Percentiles rank a stretch among this genome's conserved stretches.
Conservation (phyloP, 768 basidiomycete species). For the Coprinellus micaceus region DNA sequence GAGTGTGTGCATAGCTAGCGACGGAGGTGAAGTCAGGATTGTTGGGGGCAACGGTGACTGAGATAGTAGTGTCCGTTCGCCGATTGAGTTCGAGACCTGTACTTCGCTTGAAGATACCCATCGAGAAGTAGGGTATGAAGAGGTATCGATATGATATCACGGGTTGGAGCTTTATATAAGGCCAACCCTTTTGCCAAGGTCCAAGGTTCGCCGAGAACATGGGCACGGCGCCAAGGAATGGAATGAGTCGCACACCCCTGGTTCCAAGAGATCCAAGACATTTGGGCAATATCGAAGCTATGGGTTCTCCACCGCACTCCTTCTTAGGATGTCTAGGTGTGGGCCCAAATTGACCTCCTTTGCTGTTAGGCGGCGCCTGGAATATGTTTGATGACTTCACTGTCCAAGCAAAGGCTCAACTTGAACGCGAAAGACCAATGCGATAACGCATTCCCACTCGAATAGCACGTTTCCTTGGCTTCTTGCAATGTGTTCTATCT, state of each 20-base stretch:
- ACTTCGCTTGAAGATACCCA: slow-evolving; percentile 16
- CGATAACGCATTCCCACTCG: too few relatives aligned
- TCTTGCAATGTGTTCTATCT: too few relatives aligned
- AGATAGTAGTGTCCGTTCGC: slow-evolving; percentile 29
- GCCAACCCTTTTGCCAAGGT: not conserved
- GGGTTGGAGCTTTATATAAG: slow-evolving; percentile 11
- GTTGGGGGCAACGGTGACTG: slow-evolving; percentile 30
- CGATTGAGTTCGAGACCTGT: slow-evolving; percentile 22
- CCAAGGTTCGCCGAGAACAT: not conserved
- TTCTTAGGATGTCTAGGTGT: too few relatives aligned
- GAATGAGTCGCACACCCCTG: not conserved
- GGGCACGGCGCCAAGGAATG: not conserved
- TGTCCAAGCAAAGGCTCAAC: too few relatives aligned
- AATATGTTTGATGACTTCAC: too few relatives aligned
- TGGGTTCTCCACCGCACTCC: too few relatives aligned
- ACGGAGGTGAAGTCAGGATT: slow-evolving; percentile 29
- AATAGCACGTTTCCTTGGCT: too few relatives aligned
- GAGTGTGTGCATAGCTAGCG: slow-evolving; percentile 30
- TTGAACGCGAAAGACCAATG: too few relatives aligned
- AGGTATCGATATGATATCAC: not conserved
- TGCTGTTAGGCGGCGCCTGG: too few relatives aligned
- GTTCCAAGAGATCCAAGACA: too few relatives aligned
- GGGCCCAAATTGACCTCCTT: too few relatives aligned
- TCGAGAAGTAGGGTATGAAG: not conserved
- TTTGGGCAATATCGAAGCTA: too few relatives aligned